Evolutionary conservation across 2,329 filamentous ascomycete species (phyloP).

Genomic region (Penicillium hesseltinei): DNA sequence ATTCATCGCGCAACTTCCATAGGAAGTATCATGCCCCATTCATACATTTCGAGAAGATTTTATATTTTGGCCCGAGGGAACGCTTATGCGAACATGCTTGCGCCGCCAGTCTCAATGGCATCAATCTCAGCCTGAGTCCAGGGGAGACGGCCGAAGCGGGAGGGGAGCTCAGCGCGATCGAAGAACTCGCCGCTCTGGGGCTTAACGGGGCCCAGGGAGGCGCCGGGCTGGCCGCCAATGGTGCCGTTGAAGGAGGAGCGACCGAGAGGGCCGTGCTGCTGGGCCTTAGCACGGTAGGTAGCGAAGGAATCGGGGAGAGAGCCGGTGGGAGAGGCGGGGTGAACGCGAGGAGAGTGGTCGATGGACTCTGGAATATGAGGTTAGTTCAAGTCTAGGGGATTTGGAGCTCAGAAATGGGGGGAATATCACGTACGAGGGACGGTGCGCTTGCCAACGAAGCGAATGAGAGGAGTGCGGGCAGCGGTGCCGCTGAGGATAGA

Average conservation of each 20-base stretch:
- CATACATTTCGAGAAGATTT: slow-evolving; percentile 14
- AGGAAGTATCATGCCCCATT: slow-evolving; percentile 23
- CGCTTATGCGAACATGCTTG: slow-evolving; percentile 57
- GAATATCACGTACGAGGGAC: slow-evolving; percentile 41
- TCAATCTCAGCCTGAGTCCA: slow-evolving; percentile 86
- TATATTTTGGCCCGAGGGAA: background rate
- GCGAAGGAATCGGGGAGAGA: slow-evolving; percentile 62
- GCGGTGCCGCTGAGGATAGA: slow-evolving; percentile 42
- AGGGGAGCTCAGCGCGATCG: slow-evolving; percentile 83
- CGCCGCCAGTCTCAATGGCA: slow-evolving; percentile 89
- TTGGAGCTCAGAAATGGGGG: background rate
- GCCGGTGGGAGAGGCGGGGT: slow-evolving; percentile 57
- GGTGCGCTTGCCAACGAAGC: slow-evolving; percentile 50
- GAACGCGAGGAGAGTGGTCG: slow-evolving; percentile 57
- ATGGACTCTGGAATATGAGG: slow-evolving; percentile 35
- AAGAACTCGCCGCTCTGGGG: slow-evolving; percentile 75
- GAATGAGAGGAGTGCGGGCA: slow-evolving; percentile 49
- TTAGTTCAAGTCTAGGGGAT: slow-evolving; percentile 15
- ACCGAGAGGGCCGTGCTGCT: slow-evolving; percentile 62
- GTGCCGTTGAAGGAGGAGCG: slow-evolving; percentile 38
- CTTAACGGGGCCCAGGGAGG: slow-evolving; percentile 68
- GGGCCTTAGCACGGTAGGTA: slow-evolving; percentile 60
- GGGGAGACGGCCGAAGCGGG: slow-evolving; percentile 72
- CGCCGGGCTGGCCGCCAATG: slow-evolving; percentile 63
- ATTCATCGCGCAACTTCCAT: slow-evolving; percentile 15